A percentile compares a stretch with the other conserved stretches of the same genome.
These are phyloP conservation scores for Dryas octopetala DNA, from an alignment of 306 rosid species.

Conservation along the genomic window DNA sequence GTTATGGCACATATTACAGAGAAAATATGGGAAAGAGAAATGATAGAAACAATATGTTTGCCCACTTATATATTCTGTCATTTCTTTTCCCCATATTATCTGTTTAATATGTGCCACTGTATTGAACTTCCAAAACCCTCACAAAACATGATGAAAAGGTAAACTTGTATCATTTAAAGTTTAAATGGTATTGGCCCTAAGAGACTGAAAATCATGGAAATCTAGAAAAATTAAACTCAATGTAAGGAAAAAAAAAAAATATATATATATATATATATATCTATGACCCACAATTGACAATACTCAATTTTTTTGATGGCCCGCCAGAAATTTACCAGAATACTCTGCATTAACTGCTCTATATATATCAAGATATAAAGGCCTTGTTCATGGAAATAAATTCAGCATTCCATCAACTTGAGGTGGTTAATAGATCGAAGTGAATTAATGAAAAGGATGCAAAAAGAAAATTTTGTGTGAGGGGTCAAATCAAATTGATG, in stretches of 20 bases:
- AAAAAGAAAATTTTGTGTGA: not conserved
- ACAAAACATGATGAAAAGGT: not conserved
- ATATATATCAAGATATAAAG: too few species aligned
- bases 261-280: not conserved
- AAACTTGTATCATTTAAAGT: not conserved
- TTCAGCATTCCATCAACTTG: conserved; percentile 7
- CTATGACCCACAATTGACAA: too few species aligned
- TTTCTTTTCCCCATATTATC: too few species aligned
- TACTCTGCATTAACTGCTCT: too few species aligned
- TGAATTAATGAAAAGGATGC: not conserved
- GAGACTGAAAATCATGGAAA: not conserved
- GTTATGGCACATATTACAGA: too few species aligned
- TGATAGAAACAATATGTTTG: too few species aligned
- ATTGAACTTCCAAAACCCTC: too few species aligned
- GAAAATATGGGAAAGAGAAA: too few species aligned
- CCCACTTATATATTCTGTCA: too few species aligned
- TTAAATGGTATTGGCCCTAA: not conserved
- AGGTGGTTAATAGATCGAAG: not conserved
- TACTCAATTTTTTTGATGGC: too few species aligned
- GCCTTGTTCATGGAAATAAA: not conserved
- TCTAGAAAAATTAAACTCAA: not conserved
- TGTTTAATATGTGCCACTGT: too few species aligned
- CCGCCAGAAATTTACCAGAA: too few species aligned
- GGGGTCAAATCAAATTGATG: conserved; percentile 8
- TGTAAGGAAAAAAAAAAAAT: not conserved